Base-by-base conservation (phyloP, 2,329 filamentous ascomycete species). In the Pyricularia grisea region DNA sequence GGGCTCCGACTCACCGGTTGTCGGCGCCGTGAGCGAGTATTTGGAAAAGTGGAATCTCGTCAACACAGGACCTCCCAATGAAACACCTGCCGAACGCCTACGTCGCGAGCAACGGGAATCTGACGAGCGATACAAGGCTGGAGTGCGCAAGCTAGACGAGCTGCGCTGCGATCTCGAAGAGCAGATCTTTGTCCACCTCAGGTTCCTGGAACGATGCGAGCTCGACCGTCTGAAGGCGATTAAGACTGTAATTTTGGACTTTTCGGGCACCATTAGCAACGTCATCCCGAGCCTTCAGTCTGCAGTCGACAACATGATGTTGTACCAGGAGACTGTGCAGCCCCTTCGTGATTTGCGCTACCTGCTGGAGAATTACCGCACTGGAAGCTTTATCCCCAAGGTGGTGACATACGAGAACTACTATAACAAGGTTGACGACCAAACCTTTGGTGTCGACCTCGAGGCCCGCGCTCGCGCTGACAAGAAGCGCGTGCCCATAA, bases 281-380 rank as follows among this genome's bases (percentile, higher is more conserved):
- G 94, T 97, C 74, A 98, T 99, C 72, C 96, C 95, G 23, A 96
- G 92, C 76, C 82, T 99, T 71, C 95, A 98, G 80, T 94, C 94
- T 70, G 93, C 94, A 0, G 93, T 99, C 28, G 95, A 99, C 81
- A 93, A 96, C 77, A 97, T 99, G 94, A 93, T 99, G 89, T 85
- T 99, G 65, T 99, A 96, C 81, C 95, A 99, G 79, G 95, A 99
- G 83, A 98, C 95, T 0, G 92, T 99, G n/a, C 95, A 98, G 79
- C 95, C 95, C 6, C 78, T 89, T 66, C 92, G 92, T 58, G 95
- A 99, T 79, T 82, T 99, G 73, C 88, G 95, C 72, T 99, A 98
- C 78, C 86, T 99, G 70, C 85, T 99, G 65, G 95, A 99, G 81
- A 99, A 94, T 77, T 99, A 99, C 80, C 90, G 94, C 72, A 99